These are phyloP conservation scores for Nakazawaea pomicola DNA, from an alignment of 805 yeast species.

Conservation along the genomic window DNA sequence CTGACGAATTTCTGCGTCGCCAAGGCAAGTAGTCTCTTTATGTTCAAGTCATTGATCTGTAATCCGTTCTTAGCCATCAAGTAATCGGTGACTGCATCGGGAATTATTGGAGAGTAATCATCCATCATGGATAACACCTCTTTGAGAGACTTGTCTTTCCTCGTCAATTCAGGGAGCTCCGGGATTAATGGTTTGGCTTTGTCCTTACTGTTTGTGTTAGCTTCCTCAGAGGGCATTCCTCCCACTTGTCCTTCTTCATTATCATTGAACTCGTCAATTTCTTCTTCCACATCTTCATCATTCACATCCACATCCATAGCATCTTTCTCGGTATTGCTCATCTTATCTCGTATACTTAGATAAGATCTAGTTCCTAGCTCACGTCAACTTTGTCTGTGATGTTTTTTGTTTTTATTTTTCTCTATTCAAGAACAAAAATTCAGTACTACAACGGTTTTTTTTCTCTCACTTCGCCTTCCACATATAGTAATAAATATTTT, in stretches of 20 bases:
- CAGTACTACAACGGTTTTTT: too few species aligned
- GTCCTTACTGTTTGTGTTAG: not conserved
- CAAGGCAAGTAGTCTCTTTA: slow-evolving; percentile 80
- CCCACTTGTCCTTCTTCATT: slow-evolving; percentile 4
- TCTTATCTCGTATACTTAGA: not conserved
- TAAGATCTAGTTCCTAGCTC: too few species aligned
- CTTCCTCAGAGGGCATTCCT: not conserved
- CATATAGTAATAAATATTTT: too few species aligned
- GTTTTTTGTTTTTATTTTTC: not conserved
- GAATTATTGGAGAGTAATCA: slow-evolving; percentile 92
- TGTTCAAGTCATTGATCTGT: slow-evolving; percentile 68
- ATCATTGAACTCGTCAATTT: slow-evolving; percentile 12
- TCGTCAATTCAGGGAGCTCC: slow-evolving; percentile 61
- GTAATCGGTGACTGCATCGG: slow-evolving; percentile 94
- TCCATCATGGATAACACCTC: slow-evolving; percentile 88
- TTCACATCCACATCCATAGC: slow-evolving; percentile 7
- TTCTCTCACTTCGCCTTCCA: not conserved
- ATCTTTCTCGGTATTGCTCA: slow-evolving; percentile 9
- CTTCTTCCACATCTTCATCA: slow-evolving; percentile 11
- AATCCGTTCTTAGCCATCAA: slow-evolving; percentile 84
- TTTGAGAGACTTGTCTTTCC: slow-evolving; percentile 76
- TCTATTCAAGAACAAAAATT: too few species aligned
- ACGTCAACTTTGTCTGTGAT: not conserved
- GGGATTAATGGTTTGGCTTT: slow-evolving; percentile 27
- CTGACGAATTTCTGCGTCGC: slow-evolving; percentile 95